Conservation (phyloP, 495 filamentous ascomycete species). For the Lasiosphaeria miniovina region DNA sequence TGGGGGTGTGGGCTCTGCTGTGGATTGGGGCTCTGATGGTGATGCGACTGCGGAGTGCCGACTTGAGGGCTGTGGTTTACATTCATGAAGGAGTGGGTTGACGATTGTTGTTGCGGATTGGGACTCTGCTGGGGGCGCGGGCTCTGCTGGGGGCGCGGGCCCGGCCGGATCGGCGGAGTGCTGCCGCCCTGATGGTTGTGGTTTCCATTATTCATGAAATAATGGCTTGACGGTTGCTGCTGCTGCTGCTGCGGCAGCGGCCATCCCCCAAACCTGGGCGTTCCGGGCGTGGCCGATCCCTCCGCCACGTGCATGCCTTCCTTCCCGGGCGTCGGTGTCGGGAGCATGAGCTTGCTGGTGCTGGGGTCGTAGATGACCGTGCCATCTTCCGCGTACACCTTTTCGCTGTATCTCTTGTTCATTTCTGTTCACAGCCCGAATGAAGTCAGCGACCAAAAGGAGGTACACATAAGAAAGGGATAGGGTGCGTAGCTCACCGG, state of each 20-base stretch:
- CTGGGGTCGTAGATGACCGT: background rate
- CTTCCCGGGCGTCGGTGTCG: background rate
- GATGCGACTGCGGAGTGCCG: too few species aligned
- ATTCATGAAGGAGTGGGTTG: too few species aligned
- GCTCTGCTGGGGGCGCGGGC: background rate
- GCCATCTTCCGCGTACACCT: background rate
- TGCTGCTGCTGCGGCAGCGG: background rate
- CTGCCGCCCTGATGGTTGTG: background rate
- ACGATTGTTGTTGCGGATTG: background rate
- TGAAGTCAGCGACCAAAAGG: background rate
- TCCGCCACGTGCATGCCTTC: background rate
- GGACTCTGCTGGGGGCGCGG: background rate
- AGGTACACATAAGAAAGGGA: background rate
- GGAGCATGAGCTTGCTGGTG: background rate
- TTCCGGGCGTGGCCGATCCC: background rate
- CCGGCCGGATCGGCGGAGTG: background rate
- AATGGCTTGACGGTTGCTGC: background rate
- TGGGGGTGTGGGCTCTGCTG: background rate
- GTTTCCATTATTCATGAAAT: background rate
- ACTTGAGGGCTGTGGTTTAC: too few species aligned
- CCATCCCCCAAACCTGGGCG: background rate
- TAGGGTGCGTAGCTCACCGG: slow-evolving; percentile 19
- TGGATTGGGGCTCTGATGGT: too few species aligned
- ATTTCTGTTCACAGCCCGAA: background rate
- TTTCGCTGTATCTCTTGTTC: background rate